These are phyloP conservation scores for Punica granatum DNA, from an alignment of 345 rosid genomes.

Conservation along the genomic window DNA sequence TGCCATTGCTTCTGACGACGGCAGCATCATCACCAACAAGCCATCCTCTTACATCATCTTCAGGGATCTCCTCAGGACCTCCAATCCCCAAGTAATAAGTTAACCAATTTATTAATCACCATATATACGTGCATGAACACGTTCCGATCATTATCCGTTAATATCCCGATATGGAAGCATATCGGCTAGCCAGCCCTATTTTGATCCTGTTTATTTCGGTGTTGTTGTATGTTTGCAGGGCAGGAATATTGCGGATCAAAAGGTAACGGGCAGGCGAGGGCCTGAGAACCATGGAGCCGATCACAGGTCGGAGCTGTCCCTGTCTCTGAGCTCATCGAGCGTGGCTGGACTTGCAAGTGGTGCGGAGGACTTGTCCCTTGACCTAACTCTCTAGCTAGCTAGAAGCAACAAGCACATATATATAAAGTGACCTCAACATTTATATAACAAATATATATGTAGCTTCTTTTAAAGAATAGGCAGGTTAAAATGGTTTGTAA, in stretches of 20 bases:
- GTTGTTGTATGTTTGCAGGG: background rate
- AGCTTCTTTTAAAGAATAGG: background rate
- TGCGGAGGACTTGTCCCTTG: background rate
- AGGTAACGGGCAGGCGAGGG: background rate
- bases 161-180: background rate
- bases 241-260: background rate
- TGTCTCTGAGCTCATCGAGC: background rate
- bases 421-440: background rate
- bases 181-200: background rate
- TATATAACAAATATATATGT: background rate
- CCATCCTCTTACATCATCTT: slow-evolving; percentile 37
- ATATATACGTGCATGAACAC: too few relatives aligned
- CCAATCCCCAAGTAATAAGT: slow-evolving; percentile 11
- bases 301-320: background rate
- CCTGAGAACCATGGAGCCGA: background rate
- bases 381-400: slow-evolving; percentile 6
- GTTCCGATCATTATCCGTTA: background rate
- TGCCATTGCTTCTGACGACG: slow-evolving; percentile 7
- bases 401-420: background rate
- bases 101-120: background rate
- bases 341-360: background rate
- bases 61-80: slow-evolving; percentile 34
- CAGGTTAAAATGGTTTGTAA: background rate
- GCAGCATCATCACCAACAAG: slow-evolving; percentile 12
- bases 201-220: background rate